A percentile compares a stretch with the other conserved stretches of the same genome.
These are phyloP conservation scores for Dendrothele bispora DNA, from an alignment of 768 basidiomycete species.

Conservation along the genomic window DNA sequence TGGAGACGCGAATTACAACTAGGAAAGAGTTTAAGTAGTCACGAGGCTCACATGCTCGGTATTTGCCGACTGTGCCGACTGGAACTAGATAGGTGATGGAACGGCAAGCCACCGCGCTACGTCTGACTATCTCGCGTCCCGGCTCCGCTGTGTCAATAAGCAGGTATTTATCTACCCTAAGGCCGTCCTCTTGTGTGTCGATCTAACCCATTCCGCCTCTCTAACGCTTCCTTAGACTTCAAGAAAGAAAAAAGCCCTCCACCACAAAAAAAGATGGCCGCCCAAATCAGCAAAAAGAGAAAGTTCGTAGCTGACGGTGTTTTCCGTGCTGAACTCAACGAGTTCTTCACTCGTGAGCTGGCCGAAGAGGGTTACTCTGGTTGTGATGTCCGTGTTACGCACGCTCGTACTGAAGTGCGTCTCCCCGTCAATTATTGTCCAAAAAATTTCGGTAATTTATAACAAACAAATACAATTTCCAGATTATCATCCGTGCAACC, in stretches of 20 bases:
- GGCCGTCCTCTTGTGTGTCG: constrained; percentile 2
- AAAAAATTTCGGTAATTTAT: neutral
- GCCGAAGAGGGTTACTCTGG: constrained; percentile 99
- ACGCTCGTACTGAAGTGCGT: constrained; percentile 92
- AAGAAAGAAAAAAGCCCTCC: constrained; percentile 4
- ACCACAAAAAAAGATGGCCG: constrained; percentile 74
- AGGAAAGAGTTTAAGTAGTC: too few relatives aligned
- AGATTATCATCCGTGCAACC: constrained; percentile 99
- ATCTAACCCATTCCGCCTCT: constrained; percentile 1
- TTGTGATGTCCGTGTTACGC: constrained; percentile 99
- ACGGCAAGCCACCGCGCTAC: constrained; percentile 15
- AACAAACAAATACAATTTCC: too few relatives aligned
- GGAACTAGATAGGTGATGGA: constrained; percentile 3
- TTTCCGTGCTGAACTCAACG: constrained; percentile 97
- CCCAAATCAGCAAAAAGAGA: constrained; percentile 96
- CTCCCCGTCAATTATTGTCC: neutral
- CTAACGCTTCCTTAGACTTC: neutral
- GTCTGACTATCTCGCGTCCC: too few relatives aligned
- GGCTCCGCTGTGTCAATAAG: too few relatives aligned
- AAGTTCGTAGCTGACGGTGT: constrained; percentile 99
- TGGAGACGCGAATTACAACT: too few relatives aligned
- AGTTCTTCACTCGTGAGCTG: constrained; percentile 98
- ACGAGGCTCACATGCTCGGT: neutral
- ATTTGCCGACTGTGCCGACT: too few relatives aligned
- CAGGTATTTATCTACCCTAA: constrained; percentile 10